Percentiles rank a stretch among this genome's conserved stretches.
phyloP scores from a whole-genome alignment of 208 protist genomes.

The Porcisia hertigi region DNA sequence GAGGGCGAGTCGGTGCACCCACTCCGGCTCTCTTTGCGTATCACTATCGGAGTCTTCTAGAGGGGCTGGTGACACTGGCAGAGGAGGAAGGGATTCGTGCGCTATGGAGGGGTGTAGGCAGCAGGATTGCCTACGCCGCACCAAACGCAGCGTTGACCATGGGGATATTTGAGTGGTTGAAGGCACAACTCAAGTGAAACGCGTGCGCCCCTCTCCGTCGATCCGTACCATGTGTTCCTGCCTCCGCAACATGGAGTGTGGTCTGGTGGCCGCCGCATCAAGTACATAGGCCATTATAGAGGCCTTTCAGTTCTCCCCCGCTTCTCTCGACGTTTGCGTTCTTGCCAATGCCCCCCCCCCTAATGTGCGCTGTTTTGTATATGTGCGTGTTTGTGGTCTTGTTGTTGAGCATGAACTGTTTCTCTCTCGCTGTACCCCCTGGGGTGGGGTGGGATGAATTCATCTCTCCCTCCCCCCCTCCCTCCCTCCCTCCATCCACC shows the following conservation, averaged over 20 bases:
- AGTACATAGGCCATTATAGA: background rate
- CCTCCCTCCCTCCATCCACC: too few species aligned
- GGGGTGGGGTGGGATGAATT: too few species aligned
- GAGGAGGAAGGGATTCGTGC: conserved; percentile 56
- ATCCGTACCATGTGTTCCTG: background rate
- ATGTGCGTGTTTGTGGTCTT: background rate
- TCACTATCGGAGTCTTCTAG: conserved; percentile 54
- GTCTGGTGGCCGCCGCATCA: background rate
- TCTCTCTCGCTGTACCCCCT: too few species aligned
- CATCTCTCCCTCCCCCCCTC: too few species aligned
- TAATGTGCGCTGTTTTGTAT: background rate
- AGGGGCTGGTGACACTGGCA: conserved; percentile 52
- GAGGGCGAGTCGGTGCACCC: background rate
- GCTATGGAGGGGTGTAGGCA: conserved; percentile 68
- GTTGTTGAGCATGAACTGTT: background rate
- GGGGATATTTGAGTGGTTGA: conserved; percentile 63
- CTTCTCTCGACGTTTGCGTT: background rate
- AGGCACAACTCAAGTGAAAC: conserved; percentile 11
- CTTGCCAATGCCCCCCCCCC: too few species aligned
- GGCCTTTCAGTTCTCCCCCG: background rate
- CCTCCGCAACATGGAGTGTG: background rate
- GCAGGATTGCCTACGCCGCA: conserved; percentile 58
- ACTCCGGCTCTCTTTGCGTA: conserved; percentile 45
- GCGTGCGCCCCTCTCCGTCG: background rate
- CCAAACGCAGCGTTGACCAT: conserved; percentile 89